Evolutionary conservation across 164 flowering plant species (phyloP).

Genomic region (Macadamia integrifolia): DNA sequence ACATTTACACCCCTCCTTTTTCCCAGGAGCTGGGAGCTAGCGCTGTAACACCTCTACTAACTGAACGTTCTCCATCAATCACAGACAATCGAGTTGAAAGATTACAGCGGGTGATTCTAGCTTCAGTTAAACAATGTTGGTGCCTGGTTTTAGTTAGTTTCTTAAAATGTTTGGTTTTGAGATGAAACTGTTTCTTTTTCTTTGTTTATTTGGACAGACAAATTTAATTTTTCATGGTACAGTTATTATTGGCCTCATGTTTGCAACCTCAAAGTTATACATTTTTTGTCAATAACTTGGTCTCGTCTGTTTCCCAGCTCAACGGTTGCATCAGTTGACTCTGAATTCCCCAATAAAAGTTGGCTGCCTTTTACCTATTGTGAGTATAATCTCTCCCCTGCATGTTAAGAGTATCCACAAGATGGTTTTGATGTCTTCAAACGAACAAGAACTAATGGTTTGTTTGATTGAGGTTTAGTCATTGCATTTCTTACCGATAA

Average conservation of each 20-base stretch:
- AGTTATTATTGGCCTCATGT: background rate
- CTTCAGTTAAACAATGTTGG: constrained; percentile 86
- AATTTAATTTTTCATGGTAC: background rate
- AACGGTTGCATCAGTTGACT: constrained; percentile 82
- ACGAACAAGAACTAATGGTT: background rate
- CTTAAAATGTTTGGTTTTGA: background rate
- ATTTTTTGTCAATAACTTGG: too few species aligned
- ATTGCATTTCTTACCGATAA: background rate
- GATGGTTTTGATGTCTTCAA: background rate
- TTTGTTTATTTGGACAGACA: background rate
- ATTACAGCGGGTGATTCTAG: constrained; percentile 65
- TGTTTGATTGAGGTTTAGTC: background rate
- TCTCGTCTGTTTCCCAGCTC: constrained; percentile 43
- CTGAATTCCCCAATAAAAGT: constrained; percentile 64
- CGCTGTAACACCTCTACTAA: constrained; percentile 81
- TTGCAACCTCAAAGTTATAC: too few species aligned
- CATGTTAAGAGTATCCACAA: background rate
- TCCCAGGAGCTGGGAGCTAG: constrained; percentile 86
- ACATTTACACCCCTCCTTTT: background rate
- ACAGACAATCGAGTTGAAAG: constrained; percentile 79
- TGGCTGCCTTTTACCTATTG: constrained; percentile 48
- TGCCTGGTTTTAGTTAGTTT: constrained; percentile 2
- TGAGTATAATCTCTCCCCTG: constrained; percentile 30
- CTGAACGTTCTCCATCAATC: constrained; percentile 74
- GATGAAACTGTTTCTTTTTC: background rate